Evolutionary conservation across 305 asterid species (phyloP), one percentile per base, ranked within the genome.

Genomic region (Ruellia speciosa): DNA sequence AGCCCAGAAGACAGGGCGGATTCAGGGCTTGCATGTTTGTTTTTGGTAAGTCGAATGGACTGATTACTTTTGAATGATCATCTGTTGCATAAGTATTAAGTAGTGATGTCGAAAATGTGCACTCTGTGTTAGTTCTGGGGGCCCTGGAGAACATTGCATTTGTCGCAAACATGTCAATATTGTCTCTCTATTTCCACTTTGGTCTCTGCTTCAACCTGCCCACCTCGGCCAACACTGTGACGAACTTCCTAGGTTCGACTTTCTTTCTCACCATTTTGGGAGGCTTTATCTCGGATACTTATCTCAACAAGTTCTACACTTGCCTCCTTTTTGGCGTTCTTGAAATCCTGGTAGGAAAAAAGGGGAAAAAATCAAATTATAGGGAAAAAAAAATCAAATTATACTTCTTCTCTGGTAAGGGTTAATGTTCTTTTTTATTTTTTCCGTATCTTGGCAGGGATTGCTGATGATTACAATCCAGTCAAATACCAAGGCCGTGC

Each of bases 401-500:
- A n/a, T 13, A 37, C 52, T 41, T 19, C 14, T 0, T 28, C 15
- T 40, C 52, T 18, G 43, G 13, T 40, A 47, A 15, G 15, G 10
- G 9, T 24, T 33, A 15, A 45, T 9, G 12, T 46, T 15, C 9
- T 31, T n/a, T 31, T 14, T 19, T 14, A 0, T 0, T 12, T 20
- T 46, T 41, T 4, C 31, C 31, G n/a, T n/a, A n/a, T 24, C 31
- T 24, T 24, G 31, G 31, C 31, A 78, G 85, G 88, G 81, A 15
- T 58, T 77, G 40, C 62, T 70, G 7, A 59, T 81, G 72, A 31
- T 79, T 31, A 79, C 77, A 12, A 65, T 79, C 59, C 88, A 81
- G 70, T 78, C 83, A 46, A 60, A 71, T 56, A 72, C 71, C 46
- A 57, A 63, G 54, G 67, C 65, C 18, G 67, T 74, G 52, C 76